A percentile compares a stretch with the other conserved stretches of the same genome.
phyloP scores from a whole-genome alignment of 78 protist species.

The Tieghemostelium lacteum region DNA sequence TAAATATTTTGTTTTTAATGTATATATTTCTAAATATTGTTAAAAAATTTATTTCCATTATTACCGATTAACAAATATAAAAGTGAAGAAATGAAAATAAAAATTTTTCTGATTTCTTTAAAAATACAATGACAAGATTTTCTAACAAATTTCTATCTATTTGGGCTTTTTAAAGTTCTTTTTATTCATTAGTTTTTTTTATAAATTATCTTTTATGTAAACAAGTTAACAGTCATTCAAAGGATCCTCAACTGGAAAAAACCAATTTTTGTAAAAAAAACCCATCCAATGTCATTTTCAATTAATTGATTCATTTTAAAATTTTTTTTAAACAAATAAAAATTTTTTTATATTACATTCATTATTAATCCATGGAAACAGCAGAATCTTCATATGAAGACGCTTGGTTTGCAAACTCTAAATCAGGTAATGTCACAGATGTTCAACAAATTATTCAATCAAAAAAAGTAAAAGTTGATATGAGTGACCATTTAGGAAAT shows the following conservation, averaged over 20 bases:
- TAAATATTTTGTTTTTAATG: too few species aligned
- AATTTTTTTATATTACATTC: background rate
- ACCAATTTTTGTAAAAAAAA: background rate
- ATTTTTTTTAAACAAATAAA: background rate
- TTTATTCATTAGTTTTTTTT: too few species aligned
- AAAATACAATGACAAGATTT: background rate
- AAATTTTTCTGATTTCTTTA: background rate
- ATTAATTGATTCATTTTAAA: background rate
- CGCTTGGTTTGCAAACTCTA: constrained; percentile 60
- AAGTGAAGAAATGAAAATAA: background rate
- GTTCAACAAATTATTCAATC: background rate
- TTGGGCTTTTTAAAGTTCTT: background rate
- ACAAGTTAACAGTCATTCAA: background rate
- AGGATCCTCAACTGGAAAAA: background rate
- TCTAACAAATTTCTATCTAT: too few species aligned
- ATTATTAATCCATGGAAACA: too few species aligned
- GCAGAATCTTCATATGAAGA: constrained; percentile 42
- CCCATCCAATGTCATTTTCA: background rate
- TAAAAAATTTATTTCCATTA: too few species aligned
- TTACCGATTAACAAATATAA: too few species aligned
- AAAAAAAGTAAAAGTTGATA: constrained; percentile 28
- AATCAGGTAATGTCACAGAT: constrained; percentile 23
- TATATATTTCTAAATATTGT: background rate
- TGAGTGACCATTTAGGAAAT: constrained; percentile 58
- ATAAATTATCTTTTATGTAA: too few species aligned